phyloP scores from a whole-genome alignment of 1,284 basidiomycete genomes.

The Trichosporon sp. region DNA sequence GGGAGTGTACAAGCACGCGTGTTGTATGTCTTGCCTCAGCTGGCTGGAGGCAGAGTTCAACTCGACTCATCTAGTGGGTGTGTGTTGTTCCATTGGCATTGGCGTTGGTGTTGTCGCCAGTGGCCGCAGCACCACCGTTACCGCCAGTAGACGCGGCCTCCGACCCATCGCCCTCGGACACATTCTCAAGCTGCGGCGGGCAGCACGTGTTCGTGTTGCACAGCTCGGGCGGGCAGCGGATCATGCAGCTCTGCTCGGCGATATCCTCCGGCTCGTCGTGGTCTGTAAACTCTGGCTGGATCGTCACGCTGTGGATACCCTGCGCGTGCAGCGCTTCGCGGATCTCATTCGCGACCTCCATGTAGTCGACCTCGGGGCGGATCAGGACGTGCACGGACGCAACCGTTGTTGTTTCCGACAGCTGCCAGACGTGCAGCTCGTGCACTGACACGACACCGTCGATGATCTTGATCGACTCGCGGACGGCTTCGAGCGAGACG shows the following conservation, averaged over 20 bases:
- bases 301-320: constrained; percentile 90
- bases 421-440: constrained; percentile 94
- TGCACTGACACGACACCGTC: constrained; percentile 88
- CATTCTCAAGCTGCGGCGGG: constrained; percentile 35
- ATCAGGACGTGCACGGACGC: constrained; percentile 94
- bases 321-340: constrained; percentile 75
- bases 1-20: neutral
- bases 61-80: constrained; percentile 15
- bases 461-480: constrained; percentile 68
- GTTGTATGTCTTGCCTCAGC: neutral
- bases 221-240: constrained; percentile 48
- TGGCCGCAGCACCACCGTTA: no score
- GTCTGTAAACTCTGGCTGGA: constrained; percentile 53
- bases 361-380: constrained; percentile 71
- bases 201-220: constrained; percentile 48
- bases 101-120: neutral
- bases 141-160: neutral
- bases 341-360: constrained; percentile 80
- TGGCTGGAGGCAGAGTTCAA: no score
- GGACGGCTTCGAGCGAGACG: constrained; percentile 81
- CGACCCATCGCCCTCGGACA: constrained; percentile 28
- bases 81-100: constrained; percentile 1
- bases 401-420: constrained; percentile 81
- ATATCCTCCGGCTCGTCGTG: constrained; percentile 17
- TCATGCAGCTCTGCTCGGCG: constrained; percentile 40